phyloP scores from a whole-genome alignment of 176 grass and related monocot species.

The Carex scoparia region DNA sequence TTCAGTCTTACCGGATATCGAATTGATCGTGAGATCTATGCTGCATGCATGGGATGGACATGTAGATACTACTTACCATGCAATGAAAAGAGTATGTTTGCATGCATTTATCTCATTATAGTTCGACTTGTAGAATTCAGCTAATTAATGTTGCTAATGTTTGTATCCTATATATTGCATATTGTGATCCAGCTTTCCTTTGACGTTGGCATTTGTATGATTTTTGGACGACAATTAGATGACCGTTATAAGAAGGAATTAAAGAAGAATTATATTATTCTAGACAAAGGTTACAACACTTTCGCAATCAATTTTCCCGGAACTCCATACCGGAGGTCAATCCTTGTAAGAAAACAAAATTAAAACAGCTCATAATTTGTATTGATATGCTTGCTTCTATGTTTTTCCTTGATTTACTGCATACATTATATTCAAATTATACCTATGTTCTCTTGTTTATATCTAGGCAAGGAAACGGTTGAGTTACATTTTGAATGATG shows the following conservation, averaged over 20 bases:
- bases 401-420: neutral
- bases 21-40: slow-evolving; percentile 37
- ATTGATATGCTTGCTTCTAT: neutral
- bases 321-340: slow-evolving; percentile 63
- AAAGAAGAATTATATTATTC: slow-evolving; percentile 58
- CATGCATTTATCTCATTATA: neutral
- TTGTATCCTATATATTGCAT: neutral
- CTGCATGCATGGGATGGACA: slow-evolving; percentile 45
- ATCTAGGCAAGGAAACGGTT: slow-evolving; percentile 64
- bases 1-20: slow-evolving; percentile 51
- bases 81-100: slow-evolving; percentile 62
- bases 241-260: slow-evolving; percentile 52
- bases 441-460: neutral
- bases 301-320: slow-evolving; percentile 69
- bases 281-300: slow-evolving; percentile 97
- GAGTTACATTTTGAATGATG: slow-evolving; percentile 48
- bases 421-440: neutral
- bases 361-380: neutral
- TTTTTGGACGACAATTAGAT: slow-evolving; percentile 62
- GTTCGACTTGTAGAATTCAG: neutral
- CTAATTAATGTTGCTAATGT: neutral
- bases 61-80: slow-evolving; percentile 41
- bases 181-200: slow-evolving; percentile 60
- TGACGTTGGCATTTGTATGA: slow-evolving; percentile 57
- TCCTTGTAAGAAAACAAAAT: slow-evolving; percentile 44